Base-by-base conservation (phyloP, 1,284 basidiomycete genomes). In the Termitomyces sp. region DNA sequence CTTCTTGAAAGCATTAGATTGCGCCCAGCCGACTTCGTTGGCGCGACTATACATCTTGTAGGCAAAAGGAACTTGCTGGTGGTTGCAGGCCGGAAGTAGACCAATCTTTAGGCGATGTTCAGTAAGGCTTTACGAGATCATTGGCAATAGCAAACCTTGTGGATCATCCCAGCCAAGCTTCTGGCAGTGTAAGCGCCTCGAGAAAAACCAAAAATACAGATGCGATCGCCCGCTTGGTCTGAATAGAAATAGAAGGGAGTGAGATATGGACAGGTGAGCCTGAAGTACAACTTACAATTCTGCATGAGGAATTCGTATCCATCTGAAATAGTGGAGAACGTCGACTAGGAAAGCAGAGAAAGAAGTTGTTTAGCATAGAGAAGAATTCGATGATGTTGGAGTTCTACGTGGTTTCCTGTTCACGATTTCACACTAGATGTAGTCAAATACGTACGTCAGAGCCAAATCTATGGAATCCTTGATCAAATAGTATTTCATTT, bases 291-390 rank as follows among this genome's bases (percentile, higher is more conserved):
- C 34, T 43, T 56, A 78, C 79, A 83, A 57, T 82, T 82, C 61
- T 84, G 75, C 77, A 83, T 82, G 8, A 86, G 64, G 62, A 83
- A 86, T 50, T 78, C 72, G 59, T 86, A 86, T 5, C 81, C 83
- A 49, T 72, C 78, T 79, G 34, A 16, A 34, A 44, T 9, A 13
- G 21, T 14, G 10, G 5, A 1, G 9, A 14, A 21, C 9, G 19
- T 21, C 3, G 34, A 24, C 8, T 8, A 24, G 13, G n/a, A 0
- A 13, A 21, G 18, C 19, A 8, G 1, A 26, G n/a, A 45, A n/a
- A 13, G 10, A 47, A 10, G 30, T 21, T 7, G 21, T n/a, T n/a
- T n/a, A n/a, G n/a, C n/a, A n/a, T n/a, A n/a, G n/a, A n/a, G n/a
- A n/a, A n/a, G n/a, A n/a, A n/a, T n/a, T n/a, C n/a, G n/a, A n/a